Base-by-base conservation (phyloP, 2,329 filamentous ascomycete genomes). In the Trichophyton mentagrophytes region DNA sequence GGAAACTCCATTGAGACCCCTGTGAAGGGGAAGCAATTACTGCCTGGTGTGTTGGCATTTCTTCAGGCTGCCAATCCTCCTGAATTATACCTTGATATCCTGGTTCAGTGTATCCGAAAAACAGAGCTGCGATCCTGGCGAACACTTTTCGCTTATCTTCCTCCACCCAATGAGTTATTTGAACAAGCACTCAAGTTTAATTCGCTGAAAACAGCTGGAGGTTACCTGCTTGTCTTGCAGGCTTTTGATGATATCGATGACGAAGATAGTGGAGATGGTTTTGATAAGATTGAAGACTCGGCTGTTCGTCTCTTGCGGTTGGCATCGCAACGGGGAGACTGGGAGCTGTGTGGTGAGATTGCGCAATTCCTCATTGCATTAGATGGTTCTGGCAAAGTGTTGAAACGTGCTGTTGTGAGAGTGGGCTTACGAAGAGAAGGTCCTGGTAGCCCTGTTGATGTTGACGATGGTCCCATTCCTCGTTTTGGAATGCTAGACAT, bases 81-180 rank as follows among this genome's bases (percentile, higher is more conserved):
- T 0, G 70, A 70, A 9, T 69, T 90, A 61, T 99, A 96, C 69
- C 84, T 97, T 15, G 92, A 97, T 68, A 93, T 97, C 61, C 86
- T 99, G 25, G 87, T 99, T 20, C 93, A 95, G 74, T 99, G 93
- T 74, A 96, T 93, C 1, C 87, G 93, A 60, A 99, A 99, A 74
- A 99, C 93, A 0, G 93, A 99, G 70, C 85, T 96, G 6, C 85
- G 92, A 44, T 95, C 90, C 61, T 99, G 93, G 93, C 85, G 88
- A 62, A 96, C 93, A 0, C 79, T 99, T 0, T 99, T 99, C 72
- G 85, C 86, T 3, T 90, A 96, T 68, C 80, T 99, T 0, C 93
- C 93, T 0, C 89, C 92, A 0, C 89, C 92, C 3, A 87, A 90
- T 68, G 88, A 93, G 66, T 81, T 99, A 0, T 99, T 99, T 67